phyloP scores from a whole-genome alignment of 1,284 basidiomycete species.

The Sparassis latifolia region DNA sequence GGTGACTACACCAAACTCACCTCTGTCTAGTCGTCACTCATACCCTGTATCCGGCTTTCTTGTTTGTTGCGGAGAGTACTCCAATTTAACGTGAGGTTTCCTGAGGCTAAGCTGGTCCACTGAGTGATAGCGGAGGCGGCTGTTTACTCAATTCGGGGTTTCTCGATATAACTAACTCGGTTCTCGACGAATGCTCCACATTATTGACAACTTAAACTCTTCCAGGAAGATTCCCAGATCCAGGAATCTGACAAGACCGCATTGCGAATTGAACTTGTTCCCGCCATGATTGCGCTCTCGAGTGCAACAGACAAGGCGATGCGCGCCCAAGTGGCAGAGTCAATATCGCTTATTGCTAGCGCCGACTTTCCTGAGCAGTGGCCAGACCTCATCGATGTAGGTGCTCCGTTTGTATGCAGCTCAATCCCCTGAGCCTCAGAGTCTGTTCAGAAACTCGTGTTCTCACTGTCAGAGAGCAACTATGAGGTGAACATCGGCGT shows the following conservation, averaged over 20 bases:
- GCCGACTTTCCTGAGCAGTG: slow-evolving; percentile 85
- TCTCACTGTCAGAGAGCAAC: slow-evolving; percentile 70
- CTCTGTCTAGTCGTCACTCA: too few species aligned
- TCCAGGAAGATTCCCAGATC: slow-evolving; percentile 58
- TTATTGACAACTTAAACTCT: slow-evolving; percentile 2
- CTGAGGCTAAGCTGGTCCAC: too few species aligned
- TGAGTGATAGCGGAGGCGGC: too few species aligned
- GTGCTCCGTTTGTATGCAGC: slow-evolving; percentile 2
- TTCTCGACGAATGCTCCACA: not conserved
- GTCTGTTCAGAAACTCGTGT: slow-evolving; percentile 71
- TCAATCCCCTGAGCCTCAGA: not conserved
- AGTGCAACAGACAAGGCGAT: slow-evolving; percentile 58
- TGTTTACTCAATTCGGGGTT: too few species aligned
- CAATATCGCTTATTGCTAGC: slow-evolving; percentile 81
- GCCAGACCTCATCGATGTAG: slow-evolving; percentile 62
- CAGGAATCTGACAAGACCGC: slow-evolving; percentile 60
- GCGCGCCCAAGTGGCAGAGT: slow-evolving; percentile 83
- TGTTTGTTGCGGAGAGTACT: too few species aligned
- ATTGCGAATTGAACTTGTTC: slow-evolving; percentile 67
- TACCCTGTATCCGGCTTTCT: too few species aligned
- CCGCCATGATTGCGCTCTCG: slow-evolving; percentile 78
- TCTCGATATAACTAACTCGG: not conserved
- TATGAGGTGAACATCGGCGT: slow-evolving; percentile 87
- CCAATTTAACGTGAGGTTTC: too few species aligned
- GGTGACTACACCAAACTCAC: too few species aligned